Conservation (phyloP, 192 early-diverging fungal species). For the Anaeromyces robustus region DNA sequence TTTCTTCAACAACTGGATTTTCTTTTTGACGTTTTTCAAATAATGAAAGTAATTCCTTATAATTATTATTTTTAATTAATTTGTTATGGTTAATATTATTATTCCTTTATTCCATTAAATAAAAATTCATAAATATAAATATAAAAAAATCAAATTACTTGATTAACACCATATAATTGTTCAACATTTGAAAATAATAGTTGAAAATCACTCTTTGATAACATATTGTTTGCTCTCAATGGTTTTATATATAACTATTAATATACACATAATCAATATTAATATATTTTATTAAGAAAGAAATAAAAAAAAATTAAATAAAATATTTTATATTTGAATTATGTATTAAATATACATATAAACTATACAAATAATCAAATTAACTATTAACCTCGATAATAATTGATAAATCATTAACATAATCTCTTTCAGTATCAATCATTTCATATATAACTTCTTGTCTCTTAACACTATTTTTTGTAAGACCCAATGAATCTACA, state of each 20-base stretch:
- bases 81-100: too few species aligned
- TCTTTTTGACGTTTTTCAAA: background rate
- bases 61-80: too few species aligned
- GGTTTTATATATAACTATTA: background rate
- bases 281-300: too few species aligned
- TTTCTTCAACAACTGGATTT: background rate
- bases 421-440: slow-evolving; percentile 78
- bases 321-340: too few species aligned
- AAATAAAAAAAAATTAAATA: too few species aligned
- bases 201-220: background rate
- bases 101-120: too few species aligned
- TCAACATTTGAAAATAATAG: background rate
- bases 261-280: background rate
- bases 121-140: too few species aligned
- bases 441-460: slow-evolving; percentile 95
- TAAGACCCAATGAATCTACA: background rate
- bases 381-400: slow-evolving; percentile 45
- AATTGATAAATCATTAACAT: slow-evolving; percentile 70
- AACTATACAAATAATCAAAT: too few species aligned
- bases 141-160: background rate
- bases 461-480: slow-evolving; percentile 57
- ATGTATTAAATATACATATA: too few species aligned
- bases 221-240: background rate
- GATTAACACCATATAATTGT: background rate
- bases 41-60: background rate